A percentile compares a stretch with the other conserved stretches of the same genome.
phyloP scores from a whole-genome alignment of 139 green algal species.

The Chlorella vulgaris region DNA sequence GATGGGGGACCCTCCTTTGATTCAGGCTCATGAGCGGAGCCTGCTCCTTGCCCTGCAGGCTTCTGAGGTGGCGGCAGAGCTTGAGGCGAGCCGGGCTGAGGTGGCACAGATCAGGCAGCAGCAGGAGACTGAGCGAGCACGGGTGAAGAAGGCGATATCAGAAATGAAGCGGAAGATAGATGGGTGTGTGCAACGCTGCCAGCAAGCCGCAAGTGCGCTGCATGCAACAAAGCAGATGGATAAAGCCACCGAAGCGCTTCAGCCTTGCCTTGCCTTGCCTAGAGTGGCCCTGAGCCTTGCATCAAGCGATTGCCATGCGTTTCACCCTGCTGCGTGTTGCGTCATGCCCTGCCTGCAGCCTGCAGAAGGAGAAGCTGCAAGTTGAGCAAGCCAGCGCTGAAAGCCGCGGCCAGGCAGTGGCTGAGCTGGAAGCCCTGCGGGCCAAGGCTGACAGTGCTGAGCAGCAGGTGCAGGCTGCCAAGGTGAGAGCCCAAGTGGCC shows the following conservation, averaged over 20 bases:
- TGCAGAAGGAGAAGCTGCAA: constrained; percentile 48
- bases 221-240: no score
- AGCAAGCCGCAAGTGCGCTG: no score
- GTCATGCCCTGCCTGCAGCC: background rate
- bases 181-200: constrained; percentile 31
- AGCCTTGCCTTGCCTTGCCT: no score
- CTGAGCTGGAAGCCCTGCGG: constrained; percentile 31
- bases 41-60: background rate
- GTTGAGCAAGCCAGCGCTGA: constrained; percentile 40
- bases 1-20: no score
- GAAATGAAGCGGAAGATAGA: constrained; percentile 56
- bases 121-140: constrained; percentile 43
- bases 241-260: no score
- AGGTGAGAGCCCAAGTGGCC: no score
- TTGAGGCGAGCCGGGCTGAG: constrained; percentile 22
- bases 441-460: constrained; percentile 25
- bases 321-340: background rate
- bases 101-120: constrained; percentile 40
- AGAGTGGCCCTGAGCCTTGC: background rate
- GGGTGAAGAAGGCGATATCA: constrained; percentile 51
- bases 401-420: constrained; percentile 20
- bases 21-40: background rate
- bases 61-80: background rate
- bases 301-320: background rate
- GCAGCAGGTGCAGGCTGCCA: background rate